A percentile compares a stretch with the other conserved stretches of the same genome.
Evolutionary conservation across 352 stramenopile genomes (phyloP).

Genomic region (Phytophthora idaei): DNA sequence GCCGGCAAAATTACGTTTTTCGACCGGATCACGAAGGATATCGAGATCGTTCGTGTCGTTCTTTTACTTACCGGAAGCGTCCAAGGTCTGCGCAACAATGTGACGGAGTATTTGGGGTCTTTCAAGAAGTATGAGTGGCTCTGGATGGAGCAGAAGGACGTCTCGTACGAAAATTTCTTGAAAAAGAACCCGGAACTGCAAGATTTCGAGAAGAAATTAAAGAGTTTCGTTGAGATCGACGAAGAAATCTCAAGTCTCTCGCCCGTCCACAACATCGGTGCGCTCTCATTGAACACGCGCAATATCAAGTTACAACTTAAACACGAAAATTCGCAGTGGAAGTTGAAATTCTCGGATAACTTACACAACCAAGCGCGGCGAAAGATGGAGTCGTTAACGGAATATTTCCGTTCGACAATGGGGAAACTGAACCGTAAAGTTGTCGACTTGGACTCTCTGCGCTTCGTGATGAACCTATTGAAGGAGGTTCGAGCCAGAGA

Average conservation of each 20-base stretch:
- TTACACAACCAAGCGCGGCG: conserved; percentile 93
- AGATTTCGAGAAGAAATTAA: conserved; percentile 97
- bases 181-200: conserved; percentile 94
- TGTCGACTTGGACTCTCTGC: conserved; percentile 96
- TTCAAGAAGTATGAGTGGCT: conserved; percentile 98
- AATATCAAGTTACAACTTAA: conserved; percentile 97
- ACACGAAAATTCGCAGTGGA: conserved; percentile 97
- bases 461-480: conserved; percentile 98
- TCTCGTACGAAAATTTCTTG: conserved; percentile 94
- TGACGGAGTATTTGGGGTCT: conserved; percentile 96
- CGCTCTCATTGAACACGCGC: conserved; percentile 96
- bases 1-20: conserved; percentile 93
- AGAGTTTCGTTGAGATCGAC: conserved; percentile 95
- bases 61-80: conserved; percentile 97
- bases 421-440: conserved; percentile 94
- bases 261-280: conserved; percentile 96
- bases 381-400: conserved; percentile 94
- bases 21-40: conserved; percentile 98
- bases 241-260: conserved; percentile 91
- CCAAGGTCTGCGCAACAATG: conserved; percentile 97
- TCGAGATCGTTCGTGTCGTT: conserved; percentile 98
- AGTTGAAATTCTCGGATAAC: conserved; percentile 97
- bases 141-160: conserved; percentile 98
- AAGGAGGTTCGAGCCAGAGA: conserved; percentile 97
- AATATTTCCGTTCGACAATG: conserved; percentile 96